Evolutionary conservation across 1,284 basidiomycete genomes (phyloP).

Genomic region (Porodaedalea pini): DNA sequence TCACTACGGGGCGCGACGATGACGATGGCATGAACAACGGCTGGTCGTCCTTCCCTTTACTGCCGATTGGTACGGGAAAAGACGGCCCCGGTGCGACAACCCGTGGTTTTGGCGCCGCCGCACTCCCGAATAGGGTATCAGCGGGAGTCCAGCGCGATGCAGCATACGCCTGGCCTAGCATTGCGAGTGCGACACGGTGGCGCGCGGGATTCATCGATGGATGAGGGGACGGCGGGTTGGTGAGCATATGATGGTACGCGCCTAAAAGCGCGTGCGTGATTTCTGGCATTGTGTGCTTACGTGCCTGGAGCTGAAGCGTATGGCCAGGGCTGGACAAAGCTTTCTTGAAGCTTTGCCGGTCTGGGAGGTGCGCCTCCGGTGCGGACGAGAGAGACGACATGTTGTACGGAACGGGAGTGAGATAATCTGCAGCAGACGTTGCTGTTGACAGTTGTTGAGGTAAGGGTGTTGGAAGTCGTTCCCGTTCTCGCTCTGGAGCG

Average conservation of each 20-base stretch:
- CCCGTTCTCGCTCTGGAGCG: conserved; percentile 6
- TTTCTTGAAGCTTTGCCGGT: conserved; percentile 23
- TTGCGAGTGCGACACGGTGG: conserved; percentile 66
- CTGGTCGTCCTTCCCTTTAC: conserved; percentile 33
- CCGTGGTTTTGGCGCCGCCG: conserved; percentile 54
- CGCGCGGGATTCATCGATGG: conserved; percentile 51
- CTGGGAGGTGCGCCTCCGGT: conserved; percentile 65
- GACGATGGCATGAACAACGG: conserved; percentile 47
- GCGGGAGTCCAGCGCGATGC: conserved; percentile 64
- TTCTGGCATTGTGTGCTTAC: conserved; percentile 34
- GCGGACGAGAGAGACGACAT: conserved; percentile 60
- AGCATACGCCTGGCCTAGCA: conserved; percentile 53
- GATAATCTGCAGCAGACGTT: conserved; percentile 55
- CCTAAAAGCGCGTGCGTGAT: conserved; percentile 53
- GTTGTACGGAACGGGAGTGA: conserved; percentile 63
- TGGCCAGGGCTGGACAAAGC: not conserved
- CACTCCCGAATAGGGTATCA: conserved; percentile 56
- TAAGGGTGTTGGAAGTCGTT: conserved; percentile 23
- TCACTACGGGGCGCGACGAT: conserved; percentile 49
- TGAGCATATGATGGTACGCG: conserved; percentile 71
- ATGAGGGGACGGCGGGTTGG: conserved; percentile 48
- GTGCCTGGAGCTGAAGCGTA: conserved; percentile 20
- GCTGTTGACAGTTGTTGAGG: conserved; percentile 44
- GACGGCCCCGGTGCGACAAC: conserved; percentile 53
- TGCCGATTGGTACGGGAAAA: conserved; percentile 38